phyloP scores from a whole-genome alignment of 441 rosid genomes.

The Caryocar brasiliense region DNA sequence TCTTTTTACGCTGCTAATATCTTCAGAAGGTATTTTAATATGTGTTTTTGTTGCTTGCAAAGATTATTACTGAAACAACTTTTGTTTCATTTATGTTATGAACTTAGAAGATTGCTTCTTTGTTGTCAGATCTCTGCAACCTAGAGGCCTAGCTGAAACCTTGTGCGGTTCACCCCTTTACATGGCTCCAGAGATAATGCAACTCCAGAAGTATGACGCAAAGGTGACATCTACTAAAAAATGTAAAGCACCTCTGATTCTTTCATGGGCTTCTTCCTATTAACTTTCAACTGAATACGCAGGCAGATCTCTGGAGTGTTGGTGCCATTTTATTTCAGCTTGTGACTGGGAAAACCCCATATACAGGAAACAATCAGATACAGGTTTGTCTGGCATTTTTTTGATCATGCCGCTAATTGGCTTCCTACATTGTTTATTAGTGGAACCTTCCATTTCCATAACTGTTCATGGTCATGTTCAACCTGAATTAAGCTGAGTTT shows the following conservation, averaged over 20 bases:
- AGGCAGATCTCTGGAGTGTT: slow-evolving; percentile 99
- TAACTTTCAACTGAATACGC: slow-evolving; percentile 38
- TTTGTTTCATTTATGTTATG: neutral
- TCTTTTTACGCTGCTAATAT: neutral
- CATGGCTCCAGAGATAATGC: slow-evolving; percentile 99
- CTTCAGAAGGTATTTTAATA: neutral
- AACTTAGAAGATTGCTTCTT: slow-evolving; percentile 6
- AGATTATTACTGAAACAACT: too few relatives aligned
- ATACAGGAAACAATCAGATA: slow-evolving; percentile 77
- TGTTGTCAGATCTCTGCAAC: slow-evolving; percentile 73
- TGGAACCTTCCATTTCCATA: too few relatives aligned
- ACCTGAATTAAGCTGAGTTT: too few relatives aligned
- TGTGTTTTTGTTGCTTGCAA: too few relatives aligned
- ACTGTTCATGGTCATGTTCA: too few relatives aligned
- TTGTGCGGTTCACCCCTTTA: slow-evolving; percentile 97
- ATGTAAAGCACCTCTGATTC: neutral
- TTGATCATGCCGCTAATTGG: too few relatives aligned
- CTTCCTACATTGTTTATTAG: too few relatives aligned
- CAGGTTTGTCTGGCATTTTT: slow-evolving; percentile 43
- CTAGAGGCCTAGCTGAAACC: slow-evolving; percentile 94
- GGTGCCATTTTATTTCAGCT: slow-evolving; percentile 94
- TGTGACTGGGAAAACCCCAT: slow-evolving; percentile 87
- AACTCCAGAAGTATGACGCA: slow-evolving; percentile 92
- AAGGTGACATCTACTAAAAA: slow-evolving; percentile 45
- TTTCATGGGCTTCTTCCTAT: slow-evolving; percentile 9